Evolutionary conservation across 345 rosid species (phyloP), one percentile per base, ranked within the genome.

Genomic region (Citropsis articulata): DNA sequence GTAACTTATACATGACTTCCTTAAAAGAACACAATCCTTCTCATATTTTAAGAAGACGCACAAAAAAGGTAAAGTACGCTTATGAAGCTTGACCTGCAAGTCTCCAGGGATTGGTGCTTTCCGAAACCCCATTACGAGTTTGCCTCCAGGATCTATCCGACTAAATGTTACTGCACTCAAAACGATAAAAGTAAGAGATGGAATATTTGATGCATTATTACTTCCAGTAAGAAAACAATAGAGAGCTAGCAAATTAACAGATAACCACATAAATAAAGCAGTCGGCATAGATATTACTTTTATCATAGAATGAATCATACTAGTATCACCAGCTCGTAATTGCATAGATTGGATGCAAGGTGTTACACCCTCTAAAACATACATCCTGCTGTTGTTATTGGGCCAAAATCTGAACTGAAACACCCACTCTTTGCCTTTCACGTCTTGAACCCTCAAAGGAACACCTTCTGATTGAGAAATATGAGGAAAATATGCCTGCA

Each of bases 331-430:
- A 30, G 98, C 98, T 81, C 67, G 89, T 65, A 95, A 85, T 81
- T 90, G 88, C 98, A 95, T 92, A 68, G 97, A 88, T 78, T 95
- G 98, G 80, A 95, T 93, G 89, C 98, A 95, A 75, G 98, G 98
- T 73, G 98, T 95, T 73, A 95, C 98, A 78, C 98, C 98, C 81
- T 95, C 98, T 82, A 95, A 87, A 69, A 93, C 98, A 88, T 93
- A 95, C 98, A 95, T 95, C 85, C 98, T 90, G 80, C 98, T 95
- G 66, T 95, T 95, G 91, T 95, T 95, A 84, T 95, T 95, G 30
- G 98, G 98, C 98, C 98, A 95, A 89, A 90, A 95, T 82, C 98
- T 91, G 90, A 95, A 95, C 88, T 95, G 98, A 68, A 95, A 95
- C 6, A 89, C 89, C 98, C 98, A 95, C 83, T 95, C 98, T 82